These are phyloP conservation scores for Leccinum barrowsii DNA, from an alignment of 768 basidiomycete genomes.

Conservation along the genomic window DNA sequence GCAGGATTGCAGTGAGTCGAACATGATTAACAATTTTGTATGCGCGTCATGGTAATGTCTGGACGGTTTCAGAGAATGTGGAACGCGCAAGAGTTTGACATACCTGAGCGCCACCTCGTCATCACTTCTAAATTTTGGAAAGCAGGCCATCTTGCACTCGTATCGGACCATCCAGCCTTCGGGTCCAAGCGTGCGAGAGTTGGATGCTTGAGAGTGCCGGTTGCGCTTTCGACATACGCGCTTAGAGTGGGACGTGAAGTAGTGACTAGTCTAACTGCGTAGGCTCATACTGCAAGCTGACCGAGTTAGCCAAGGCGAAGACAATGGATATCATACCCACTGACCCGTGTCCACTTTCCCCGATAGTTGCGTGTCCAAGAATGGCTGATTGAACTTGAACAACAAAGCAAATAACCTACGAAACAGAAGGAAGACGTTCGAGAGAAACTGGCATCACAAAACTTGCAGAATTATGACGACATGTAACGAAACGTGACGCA, in stretches of 20 bases:
- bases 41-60: conserved; percentile 97
- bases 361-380: too few species aligned
- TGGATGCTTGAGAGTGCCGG: conserved; percentile 60
- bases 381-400: too few species aligned
- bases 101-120: conserved; percentile 91
- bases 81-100: conserved; percentile 25
- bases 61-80: conserved; percentile 6
- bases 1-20: conserved; percentile 83
- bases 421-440: too few species aligned
- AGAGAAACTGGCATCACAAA: neutral
- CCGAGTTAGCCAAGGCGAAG: too few species aligned
- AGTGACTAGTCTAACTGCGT: too few species aligned
- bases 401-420: too few species aligned
- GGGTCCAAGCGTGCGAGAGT: conserved; percentile 60
- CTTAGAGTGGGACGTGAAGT: too few species aligned
- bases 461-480: too few species aligned
- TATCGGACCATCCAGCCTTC: conserved; percentile 97
- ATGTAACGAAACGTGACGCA: too few species aligned
- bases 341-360: too few species aligned
- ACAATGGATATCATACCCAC: too few species aligned
- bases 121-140: conserved; percentile 93
- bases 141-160: conserved; percentile 96
- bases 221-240: conserved; percentile 72
- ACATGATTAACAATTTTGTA: conserved; percentile 74
- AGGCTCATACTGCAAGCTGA: too few species aligned